Evolutionary conservation across 768 basidiomycete species (phyloP).

Genomic region (Termitomyces sp.): DNA sequence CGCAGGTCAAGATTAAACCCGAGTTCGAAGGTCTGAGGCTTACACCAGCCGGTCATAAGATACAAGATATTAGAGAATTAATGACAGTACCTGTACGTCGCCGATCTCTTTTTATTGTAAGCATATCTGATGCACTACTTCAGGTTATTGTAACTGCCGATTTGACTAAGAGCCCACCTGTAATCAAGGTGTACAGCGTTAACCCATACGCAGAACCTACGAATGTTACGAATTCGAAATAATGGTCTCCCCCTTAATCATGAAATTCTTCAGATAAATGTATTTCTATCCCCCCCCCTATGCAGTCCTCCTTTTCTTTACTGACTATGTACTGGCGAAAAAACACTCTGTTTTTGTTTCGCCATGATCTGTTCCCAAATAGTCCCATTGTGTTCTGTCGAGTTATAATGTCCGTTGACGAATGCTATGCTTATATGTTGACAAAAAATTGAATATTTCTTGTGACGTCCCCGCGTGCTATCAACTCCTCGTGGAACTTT

Average conservation of each 20-base stretch:
- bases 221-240: slow-evolving; percentile 23
- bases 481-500: neutral
- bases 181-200: slow-evolving; percentile 96
- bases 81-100: slow-evolving; percentile 86
- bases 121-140: slow-evolving; percentile 5
- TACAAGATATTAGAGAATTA: slow-evolving; percentile 91
- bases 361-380: slow-evolving; percentile 10
- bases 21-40: slow-evolving; percentile 80
- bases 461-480: neutral
- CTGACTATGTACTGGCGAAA: slow-evolving; percentile 12
- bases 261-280: slow-evolving; percentile 16
- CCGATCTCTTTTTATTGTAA: neutral
- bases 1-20: slow-evolving; percentile 69
- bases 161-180: slow-evolving; percentile 91
- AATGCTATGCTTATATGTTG: neutral
- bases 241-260: slow-evolving; percentile 18
- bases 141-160: slow-evolving; percentile 95
- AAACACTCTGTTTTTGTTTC: slow-evolving; percentile 5
- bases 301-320: slow-evolving; percentile 15
- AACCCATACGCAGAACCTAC: slow-evolving; percentile 73
- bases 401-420: slow-evolving; percentile 8
- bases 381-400: slow-evolving; percentile 9
- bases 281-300: slow-evolving; percentile 22
- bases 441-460: neutral
- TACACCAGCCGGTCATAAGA: slow-evolving; percentile 77